Evolutionary conservation across 202 grass and related monocot species (phyloP), one percentile per base, ranked within the genome.

Genomic region (Panicum virgatum): DNA sequence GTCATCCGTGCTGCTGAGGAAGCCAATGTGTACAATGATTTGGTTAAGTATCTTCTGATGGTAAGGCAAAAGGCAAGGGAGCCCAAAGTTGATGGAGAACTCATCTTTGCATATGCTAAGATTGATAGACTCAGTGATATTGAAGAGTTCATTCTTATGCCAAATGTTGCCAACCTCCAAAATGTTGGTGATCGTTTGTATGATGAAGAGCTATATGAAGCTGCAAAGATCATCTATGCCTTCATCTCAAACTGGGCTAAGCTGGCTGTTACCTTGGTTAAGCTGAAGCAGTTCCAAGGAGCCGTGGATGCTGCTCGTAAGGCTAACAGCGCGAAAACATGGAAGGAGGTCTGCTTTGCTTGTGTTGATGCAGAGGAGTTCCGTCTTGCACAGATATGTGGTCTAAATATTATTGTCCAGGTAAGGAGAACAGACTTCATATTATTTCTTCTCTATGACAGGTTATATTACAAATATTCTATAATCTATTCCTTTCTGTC

Each of bases 291-390:
- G 88, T 97, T 97, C 88, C 94, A 97, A 86, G 94, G 94, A 63
- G 94, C 94, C 38, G 94, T 97, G 76, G 32, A 97, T 94, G 94
- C 94, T 86, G 90, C 92, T 84, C 92, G 94, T 67, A 94, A 97
- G 85, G 94, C 94, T 62, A 97, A 97, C 79, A 94, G 94, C 29
- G 51, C 92, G 56, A 94, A 94, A 86, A 94, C 94, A 46, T 94
- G 94, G 94, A 97, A 97, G 79, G 94, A 97, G 80, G 94, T 97
- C 59, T 97, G 94, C 83, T 97, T 97, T 91, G 94, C 94, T 69
- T 97, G 94, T 94, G 94, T 97, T 66, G 92, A 97, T 12, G 92
- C 90, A 0, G 92, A 97, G 86, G 94, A 97, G 79, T 97, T 97
- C 88, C 88, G 92, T 48, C 76, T 97, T 30, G 94, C 94, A 39